Evolutionary conservation across 257 asterid genomes (phyloP).

Genomic region (Penstemon newberryi): DNA sequence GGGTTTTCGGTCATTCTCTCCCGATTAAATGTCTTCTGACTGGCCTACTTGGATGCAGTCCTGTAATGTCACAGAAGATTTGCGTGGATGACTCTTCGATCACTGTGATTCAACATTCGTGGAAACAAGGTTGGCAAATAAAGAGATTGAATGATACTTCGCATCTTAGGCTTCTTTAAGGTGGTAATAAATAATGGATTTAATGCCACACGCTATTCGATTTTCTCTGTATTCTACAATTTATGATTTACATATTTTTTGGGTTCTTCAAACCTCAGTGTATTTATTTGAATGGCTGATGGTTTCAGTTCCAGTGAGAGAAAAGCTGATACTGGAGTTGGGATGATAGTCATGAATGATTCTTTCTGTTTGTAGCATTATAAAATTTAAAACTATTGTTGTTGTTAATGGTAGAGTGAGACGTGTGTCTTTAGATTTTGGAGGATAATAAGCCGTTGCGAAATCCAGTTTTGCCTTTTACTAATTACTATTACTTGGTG

Average conservation of each 20-base stretch:
- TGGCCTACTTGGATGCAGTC: slow-evolving; percentile 83
- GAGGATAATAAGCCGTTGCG: slow-evolving; percentile 27
- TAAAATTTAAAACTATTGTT: neutral
- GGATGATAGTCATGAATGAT: slow-evolving; percentile 37
- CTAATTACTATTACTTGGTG: neutral
- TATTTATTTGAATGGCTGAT: slow-evolving; percentile 30
- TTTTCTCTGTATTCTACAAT: slow-evolving; percentile 22
- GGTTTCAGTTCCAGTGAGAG: slow-evolving; percentile 27
- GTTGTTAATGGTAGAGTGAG: slow-evolving; percentile 24
- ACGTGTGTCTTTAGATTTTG: slow-evolving; percentile 22
- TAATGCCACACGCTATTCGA: slow-evolving; percentile 6
- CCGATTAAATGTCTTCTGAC: slow-evolving; percentile 84
- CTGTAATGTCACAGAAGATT: slow-evolving; percentile 68
- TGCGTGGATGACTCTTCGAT: slow-evolving; percentile 87
- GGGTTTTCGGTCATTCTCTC: slow-evolving; percentile 78
- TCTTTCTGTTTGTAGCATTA: slow-evolving; percentile 48
- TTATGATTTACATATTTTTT: slow-evolving; percentile 19
- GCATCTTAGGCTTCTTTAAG: slow-evolving; percentile 83
- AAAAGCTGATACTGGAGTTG: slow-evolving; percentile 37
- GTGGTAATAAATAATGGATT: slow-evolving; percentile 3
- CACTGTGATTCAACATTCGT: slow-evolving; percentile 82
- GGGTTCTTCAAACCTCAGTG: slow-evolving; percentile 24
- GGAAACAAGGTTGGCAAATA: slow-evolving; percentile 90
- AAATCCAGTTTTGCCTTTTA: slow-evolving; percentile 29
- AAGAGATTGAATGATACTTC: slow-evolving; percentile 91